A percentile compares a stretch with the other conserved stretches of the same genome.
phyloP scores from a whole-genome alignment of 2,329 filamentous ascomycete species.

The Colletotrichum sansevieriae region DNA sequence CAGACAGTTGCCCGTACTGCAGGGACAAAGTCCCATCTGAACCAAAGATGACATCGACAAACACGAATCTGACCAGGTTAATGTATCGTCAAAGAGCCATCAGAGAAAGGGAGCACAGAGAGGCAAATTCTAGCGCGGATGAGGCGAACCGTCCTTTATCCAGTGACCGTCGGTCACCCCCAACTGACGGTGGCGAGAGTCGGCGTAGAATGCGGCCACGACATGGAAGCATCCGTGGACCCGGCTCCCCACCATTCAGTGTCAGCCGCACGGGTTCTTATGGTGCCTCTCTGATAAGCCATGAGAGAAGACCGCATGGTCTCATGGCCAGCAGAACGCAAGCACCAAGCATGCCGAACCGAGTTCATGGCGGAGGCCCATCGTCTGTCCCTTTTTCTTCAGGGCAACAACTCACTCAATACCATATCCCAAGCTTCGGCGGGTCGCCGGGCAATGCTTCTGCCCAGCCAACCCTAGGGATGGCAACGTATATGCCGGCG shows the following conservation, averaged over 20 bases:
- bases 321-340: slow-evolving; percentile 2
- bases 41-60: slow-evolving; percentile 28
- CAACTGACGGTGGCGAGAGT: slow-evolving; percentile 32
- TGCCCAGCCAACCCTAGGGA: background rate
- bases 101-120: slow-evolving; percentile 25
- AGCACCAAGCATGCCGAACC: slow-evolving; percentile 1
- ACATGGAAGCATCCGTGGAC: slow-evolving; percentile 26
- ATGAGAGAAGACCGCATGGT: slow-evolving; percentile 27
- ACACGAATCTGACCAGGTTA: slow-evolving; percentile 9
- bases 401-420: slow-evolving; percentile 7
- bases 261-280: slow-evolving; percentile 21
- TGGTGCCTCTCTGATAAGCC: slow-evolving; percentile 4
- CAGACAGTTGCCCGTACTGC: slow-evolving; percentile 74
- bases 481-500: slow-evolving; percentile 8
- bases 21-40: slow-evolving; percentile 71
- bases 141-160: slow-evolving; percentile 7
- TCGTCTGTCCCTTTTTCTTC: slow-evolving; percentile 6
- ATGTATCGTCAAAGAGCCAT: background rate
- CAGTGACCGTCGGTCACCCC: slow-evolving; percentile 37
- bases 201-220: slow-evolving; percentile 38
- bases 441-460: background rate
- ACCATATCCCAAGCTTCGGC: slow-evolving; percentile 15
- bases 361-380: background rate
- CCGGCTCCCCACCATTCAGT: slow-evolving; percentile 34
- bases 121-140: slow-evolving; percentile 2